Evolutionary conservation across 2,329 filamentous ascomycete species (phyloP), one percentile per base, ranked within the genome.

Genomic region (Stagonosporopsis rhizophila): DNA sequence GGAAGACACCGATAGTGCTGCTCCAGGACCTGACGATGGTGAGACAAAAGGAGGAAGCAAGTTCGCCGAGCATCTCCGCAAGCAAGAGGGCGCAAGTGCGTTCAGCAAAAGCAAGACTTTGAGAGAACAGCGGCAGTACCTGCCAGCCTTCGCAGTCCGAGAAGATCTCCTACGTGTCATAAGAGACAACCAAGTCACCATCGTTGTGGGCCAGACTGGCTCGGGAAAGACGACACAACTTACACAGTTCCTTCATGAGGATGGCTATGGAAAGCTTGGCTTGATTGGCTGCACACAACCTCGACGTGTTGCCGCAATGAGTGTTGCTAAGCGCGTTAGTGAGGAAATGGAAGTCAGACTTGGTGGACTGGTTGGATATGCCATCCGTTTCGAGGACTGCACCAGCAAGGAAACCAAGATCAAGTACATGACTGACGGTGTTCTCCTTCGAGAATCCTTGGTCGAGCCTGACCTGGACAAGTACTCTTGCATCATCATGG

Each of bases 361-460:
- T 9, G 95, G 95, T 44, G 88, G 89, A 53, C 85, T 89, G 0
- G 96, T 99, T 34, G 95, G 95, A 27, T 99, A 99, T 75, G 92
- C 95, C 0, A 99, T 99, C 73, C 92, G 95, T 50, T 99, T 99
- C 69, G 95, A 99, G 73, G 96, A 99, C 74, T 97, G 93, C 76
- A 99, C 95, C 1, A 96, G 92, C 80, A 92, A 92, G 65, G 90
- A 98, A 55, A 99, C 95, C 0, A 83, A 89, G 57, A 98, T 99
- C 79, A 99, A 99, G 78, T 99, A 99, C 76, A 97, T 99, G 93
- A 99, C 95, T 0, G 96, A 99, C 70, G 95, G 95, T 80, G 91
- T 99, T 20, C 80, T 99, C 40, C 84, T 99, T 28, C 86, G 95
- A 79, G 96, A 99, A 71, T 97, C 92, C 6, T 82, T 99, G 11